Conservation (phyloP, 2,329 filamentous ascomycete genomes). For the Trichophyton simii region DNA sequence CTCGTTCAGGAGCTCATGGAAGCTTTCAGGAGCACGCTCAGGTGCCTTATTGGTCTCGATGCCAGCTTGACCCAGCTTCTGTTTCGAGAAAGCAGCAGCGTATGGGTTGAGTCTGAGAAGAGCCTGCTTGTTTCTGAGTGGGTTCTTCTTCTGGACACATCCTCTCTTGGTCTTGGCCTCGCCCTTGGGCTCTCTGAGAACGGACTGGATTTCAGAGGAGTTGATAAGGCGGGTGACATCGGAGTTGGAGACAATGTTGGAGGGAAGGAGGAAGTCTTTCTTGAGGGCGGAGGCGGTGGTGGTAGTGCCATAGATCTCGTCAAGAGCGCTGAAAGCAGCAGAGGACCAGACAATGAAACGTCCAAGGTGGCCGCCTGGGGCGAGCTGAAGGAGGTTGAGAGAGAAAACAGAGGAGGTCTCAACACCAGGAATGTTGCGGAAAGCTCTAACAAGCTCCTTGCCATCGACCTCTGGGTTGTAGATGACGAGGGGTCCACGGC, state of each 20-base stretch:
- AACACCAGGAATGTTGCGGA: slow-evolving; percentile 98
- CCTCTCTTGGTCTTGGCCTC: slow-evolving; percentile 78
- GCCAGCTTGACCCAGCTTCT: slow-evolving; percentile 65
- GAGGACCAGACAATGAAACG: slow-evolving; percentile 99
- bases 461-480: slow-evolving; percentile 93
- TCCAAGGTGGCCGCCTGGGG: slow-evolving; percentile 94
- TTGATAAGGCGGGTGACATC: slow-evolving; percentile 98
- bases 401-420: slow-evolving; percentile 90
- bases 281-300: slow-evolving; percentile 82
- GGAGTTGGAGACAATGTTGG: slow-evolving; percentile 83
- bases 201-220: slow-evolving; percentile 95
- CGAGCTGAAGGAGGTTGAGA: slow-evolving; percentile 97
- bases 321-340: slow-evolving; percentile 86
- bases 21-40: slow-evolving; percentile 39
- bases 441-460: slow-evolving; percentile 83
- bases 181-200: slow-evolving; percentile 84
- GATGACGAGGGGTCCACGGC: slow-evolving; percentile 93
- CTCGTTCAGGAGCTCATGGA: slow-evolving; percentile 41
- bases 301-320: slow-evolving; percentile 92
- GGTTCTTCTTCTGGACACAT: slow-evolving; percentile 99
- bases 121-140: slow-evolving; percentile 96
- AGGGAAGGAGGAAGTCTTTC: slow-evolving; percentile 97
- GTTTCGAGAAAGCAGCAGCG: slow-evolving; percentile 77
- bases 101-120: slow-evolving; percentile 98
- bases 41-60: slow-evolving; percentile 48